phyloP scores from a whole-genome alignment of 2,329 filamentous ascomycete genomes.

The Stagonosporopsis cucurbitacearum region DNA sequence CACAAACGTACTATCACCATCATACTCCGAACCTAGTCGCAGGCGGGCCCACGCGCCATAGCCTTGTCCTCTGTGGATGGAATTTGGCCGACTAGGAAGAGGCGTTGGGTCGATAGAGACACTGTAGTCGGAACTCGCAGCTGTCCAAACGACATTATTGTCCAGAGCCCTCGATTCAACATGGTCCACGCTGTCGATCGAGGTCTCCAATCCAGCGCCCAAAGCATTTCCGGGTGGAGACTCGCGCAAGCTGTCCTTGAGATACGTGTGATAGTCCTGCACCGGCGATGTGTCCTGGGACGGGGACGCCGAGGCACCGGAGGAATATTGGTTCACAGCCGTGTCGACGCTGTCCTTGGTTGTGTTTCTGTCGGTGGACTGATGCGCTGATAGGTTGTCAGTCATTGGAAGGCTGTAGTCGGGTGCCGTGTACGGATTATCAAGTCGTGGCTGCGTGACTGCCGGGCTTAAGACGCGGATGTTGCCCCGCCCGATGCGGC shows the following conservation, averaged over 20 bases:
- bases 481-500: not conserved
- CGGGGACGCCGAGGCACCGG: not conserved
- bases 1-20: slow-evolving; percentile 1
- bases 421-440: not conserved
- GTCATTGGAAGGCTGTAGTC: not conserved
- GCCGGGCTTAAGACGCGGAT: not conserved
- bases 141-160: not conserved
- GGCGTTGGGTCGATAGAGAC: not conserved
- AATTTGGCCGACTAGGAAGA: not conserved
- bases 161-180: not conserved
- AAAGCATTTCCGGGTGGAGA: not conserved
- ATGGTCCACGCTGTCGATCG: not conserved
- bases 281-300: not conserved
- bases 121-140: not conserved
- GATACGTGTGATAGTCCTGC: not conserved
- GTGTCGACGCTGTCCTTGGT: not conserved
- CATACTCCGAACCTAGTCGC: not conserved
- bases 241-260: not conserved
- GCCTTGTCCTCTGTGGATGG: not conserved
- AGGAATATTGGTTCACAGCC: not conserved
- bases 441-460: not conserved
- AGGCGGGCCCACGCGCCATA: not conserved
- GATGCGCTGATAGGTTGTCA: not conserved
- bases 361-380: not conserved
- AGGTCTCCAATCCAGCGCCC: not conserved